phyloP scores from a whole-genome alignment of 768 basidiomycete species.

The Melanogaster broomeanus region DNA sequence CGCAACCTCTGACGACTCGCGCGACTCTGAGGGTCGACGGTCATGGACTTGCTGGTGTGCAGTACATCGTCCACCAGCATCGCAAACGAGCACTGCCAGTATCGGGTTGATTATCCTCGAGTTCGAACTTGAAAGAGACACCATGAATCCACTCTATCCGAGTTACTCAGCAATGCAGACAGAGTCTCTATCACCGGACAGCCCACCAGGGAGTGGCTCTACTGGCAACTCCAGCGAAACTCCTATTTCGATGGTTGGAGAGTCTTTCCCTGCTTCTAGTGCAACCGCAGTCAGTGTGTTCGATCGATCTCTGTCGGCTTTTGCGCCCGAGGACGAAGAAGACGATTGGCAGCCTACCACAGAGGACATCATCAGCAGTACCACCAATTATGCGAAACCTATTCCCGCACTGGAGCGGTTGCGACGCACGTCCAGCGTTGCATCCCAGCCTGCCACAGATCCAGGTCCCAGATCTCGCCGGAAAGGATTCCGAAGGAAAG shows the following conservation, averaged over 20 bases:
- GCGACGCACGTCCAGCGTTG: constrained; percentile 40
- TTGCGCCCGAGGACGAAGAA: constrained; percentile 4
- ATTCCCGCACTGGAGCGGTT: constrained; percentile 71
- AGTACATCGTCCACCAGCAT: constrained; percentile 48
- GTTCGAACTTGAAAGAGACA: constrained; percentile 75
- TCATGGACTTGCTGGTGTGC: constrained; percentile 74
- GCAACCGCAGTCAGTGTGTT: neutral
- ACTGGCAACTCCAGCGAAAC: neutral
- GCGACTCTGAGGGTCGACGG: constrained; percentile 35
- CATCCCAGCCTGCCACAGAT: neutral
- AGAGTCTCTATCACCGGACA: neutral
- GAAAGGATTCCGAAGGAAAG: neutral
- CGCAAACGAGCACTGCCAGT: constrained; percentile 11
- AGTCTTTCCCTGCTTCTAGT: neutral
- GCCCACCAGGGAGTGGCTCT: neutral
- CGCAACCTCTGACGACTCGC: constrained; percentile 30
- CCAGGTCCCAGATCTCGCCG: neutral
- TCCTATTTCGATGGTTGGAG: neutral
- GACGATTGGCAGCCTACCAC: constrained; percentile 47
- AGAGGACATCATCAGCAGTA: constrained; percentile 70
- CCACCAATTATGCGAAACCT: constrained; percentile 66
- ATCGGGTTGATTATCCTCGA: constrained; percentile 64
- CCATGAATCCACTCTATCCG: constrained; percentile 70
- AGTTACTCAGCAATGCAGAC: neutral
- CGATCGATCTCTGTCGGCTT: neutral